Evolutionary conservation across 805 yeast genomes (phyloP).

Genomic region (Saccharomycodes ludwigii): DNA sequence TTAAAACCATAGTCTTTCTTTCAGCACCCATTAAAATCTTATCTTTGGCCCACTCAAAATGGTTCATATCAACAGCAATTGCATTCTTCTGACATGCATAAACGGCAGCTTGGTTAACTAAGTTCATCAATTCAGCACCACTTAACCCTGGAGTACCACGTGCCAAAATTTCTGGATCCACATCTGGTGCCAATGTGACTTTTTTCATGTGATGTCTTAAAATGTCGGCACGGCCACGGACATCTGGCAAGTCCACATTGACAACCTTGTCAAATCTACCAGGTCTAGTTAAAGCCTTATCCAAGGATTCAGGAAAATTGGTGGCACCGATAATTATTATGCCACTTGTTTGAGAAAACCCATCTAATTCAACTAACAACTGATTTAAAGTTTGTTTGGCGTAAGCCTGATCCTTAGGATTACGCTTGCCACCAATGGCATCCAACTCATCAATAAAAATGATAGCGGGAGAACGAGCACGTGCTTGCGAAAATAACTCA

Average conservation of each 20-base stretch:
- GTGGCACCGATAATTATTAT: conserved; percentile 97
- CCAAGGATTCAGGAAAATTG: conserved; percentile 93
- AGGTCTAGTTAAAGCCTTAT: conserved; percentile 95
- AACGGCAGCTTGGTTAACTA: conserved; percentile 96
- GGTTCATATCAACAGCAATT: conserved; percentile 76
- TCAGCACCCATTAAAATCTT: conserved; percentile 97
- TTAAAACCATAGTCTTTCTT: conserved; percentile 91
- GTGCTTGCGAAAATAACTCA: conserved; percentile 84
- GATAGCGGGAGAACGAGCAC: conserved; percentile 93
- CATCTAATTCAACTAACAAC: conserved; percentile 90
- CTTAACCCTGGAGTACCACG: conserved; percentile 96
- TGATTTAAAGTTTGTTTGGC: conserved; percentile 97
- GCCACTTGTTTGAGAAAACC: conserved; percentile 84
- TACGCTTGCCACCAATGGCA: conserved; percentile 97
- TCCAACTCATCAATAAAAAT: conserved; percentile 96
- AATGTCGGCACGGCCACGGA: conserved; percentile 91
- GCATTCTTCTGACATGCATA: conserved; percentile 92
- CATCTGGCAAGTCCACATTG: conserved; percentile 92
- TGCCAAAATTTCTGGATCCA: conserved; percentile 82
- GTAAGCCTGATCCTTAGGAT: conserved; percentile 95
- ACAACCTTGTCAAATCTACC: conserved; percentile 97
- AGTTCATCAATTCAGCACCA: conserved; percentile 95
- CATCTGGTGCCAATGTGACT: conserved; percentile 73
- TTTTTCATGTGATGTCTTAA: conserved; percentile 84
- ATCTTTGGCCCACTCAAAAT: conserved; percentile 98